Conservation (phyloP, 805 yeast species). For the Zygotorulaspora chibaensis region DNA sequence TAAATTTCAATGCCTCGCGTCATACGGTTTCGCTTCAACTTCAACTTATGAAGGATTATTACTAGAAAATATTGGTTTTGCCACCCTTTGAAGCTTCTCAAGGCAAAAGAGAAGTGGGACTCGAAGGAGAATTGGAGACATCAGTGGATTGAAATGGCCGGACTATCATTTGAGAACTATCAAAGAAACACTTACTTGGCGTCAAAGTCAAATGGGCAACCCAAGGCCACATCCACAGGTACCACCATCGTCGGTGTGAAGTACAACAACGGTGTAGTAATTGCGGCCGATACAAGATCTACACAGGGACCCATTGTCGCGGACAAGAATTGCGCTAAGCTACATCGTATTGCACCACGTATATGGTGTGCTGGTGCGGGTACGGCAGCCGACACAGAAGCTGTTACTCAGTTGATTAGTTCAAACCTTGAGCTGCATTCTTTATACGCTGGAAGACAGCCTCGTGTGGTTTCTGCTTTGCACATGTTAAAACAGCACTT, state of each 20-base stretch:
- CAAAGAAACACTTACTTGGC: slow-evolving; percentile 80
- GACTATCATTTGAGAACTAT: slow-evolving; percentile 87
- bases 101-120: not conserved
- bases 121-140: not conserved
- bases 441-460: slow-evolving; percentile 75
- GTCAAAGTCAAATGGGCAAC: slow-evolving; percentile 62
- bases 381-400: slow-evolving; percentile 99
- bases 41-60: not conserved
- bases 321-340: slow-evolving; percentile 94
- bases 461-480: slow-evolving; percentile 89
- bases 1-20: not conserved
- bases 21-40: not conserved
- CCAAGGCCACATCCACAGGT: slow-evolving; percentile 95
- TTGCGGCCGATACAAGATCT: slow-evolving; percentile 98
- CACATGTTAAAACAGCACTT: slow-evolving; percentile 92
- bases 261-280: slow-evolving; percentile 89
- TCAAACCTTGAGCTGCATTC: slow-evolving; percentile 90
- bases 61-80: slow-evolving; percentile 5
- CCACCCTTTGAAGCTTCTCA: slow-evolving; percentile 9
- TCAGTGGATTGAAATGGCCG: slow-evolving; percentile 55
- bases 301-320: slow-evolving; percentile 96
- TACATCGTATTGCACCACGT: slow-evolving; percentile 82
- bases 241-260: slow-evolving; percentile 98
- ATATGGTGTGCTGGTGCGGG: slow-evolving; percentile 99
- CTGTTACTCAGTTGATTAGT: slow-evolving; percentile 90